Evolutionary conservation across 257 asterid genomes (phyloP), one percentile per base, ranked within the genome.

Genomic region (Nicotiana noctiflora): DNA sequence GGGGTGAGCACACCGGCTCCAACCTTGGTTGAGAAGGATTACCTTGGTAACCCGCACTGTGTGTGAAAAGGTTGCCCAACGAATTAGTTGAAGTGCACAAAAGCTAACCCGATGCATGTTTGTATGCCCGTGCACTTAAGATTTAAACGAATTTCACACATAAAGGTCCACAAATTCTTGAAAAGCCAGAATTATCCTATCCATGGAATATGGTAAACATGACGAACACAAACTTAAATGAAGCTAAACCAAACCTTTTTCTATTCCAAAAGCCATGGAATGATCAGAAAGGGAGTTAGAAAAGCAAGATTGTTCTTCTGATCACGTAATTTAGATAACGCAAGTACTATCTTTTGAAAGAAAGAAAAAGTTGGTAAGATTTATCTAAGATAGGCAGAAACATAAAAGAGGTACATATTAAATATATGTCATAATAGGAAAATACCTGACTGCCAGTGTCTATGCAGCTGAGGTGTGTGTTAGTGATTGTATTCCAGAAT

Each of bases 371-470:
- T 68, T 37, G 5, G 55, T 37, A 8, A 2, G n/a, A 68, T 5
- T 2, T 11, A 37, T 68, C 46, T 19, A 19, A 37, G 76, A 37
- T 52, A 37, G 29, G 55, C 55, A 67, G 53, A 67, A 68, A 68
- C 0, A 27, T n/a, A 40, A 10, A 40, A 68, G 34, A 40, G 77
- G 57, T 27, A 27, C 29, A 27, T 11, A n/a, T 0, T 37, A 3
- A 3, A 21, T 10, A 11, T 37, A 40, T 40, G 0, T 40, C 19
- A 0, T 40, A 2, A 40, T 19, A 40, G 19, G 32, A 31, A 40
- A 19, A 40, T 85, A 93, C 99, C 97, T 95, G 99, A 84, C 99
- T 95, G 81, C 99, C 99, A 49, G 99, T 95, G 84, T 95, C 99
- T 92, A 95, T 85, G 84, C 94, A 91, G 84, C 96, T 92, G 29